phyloP scores from a whole-genome alignment of 2,329 filamentous ascomycete genomes.

The Onygena corvina region DNA sequence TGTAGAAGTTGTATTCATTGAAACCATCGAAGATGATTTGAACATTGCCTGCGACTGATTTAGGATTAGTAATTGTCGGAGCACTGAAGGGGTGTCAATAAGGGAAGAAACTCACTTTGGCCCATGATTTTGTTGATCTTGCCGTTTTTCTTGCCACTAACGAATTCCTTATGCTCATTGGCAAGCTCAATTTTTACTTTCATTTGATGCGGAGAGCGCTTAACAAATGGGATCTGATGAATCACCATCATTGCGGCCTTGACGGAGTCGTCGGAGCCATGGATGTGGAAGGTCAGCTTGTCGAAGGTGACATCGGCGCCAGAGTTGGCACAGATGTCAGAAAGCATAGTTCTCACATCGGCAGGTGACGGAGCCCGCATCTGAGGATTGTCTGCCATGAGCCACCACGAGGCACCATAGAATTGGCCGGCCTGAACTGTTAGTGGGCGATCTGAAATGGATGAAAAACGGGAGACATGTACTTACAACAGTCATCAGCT shows the following conservation, averaged over 20 bases:
- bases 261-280: slow-evolving; percentile 89
- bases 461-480: slow-evolving; percentile 4
- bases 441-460: neutral
- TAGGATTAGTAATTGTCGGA: neutral
- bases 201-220: slow-evolving; percentile 79
- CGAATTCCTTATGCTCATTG: slow-evolving; percentile 98
- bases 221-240: slow-evolving; percentile 78
- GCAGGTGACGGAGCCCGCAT: slow-evolving; percentile 49
- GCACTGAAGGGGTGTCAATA: neutral
- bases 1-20: slow-evolving; percentile 99
- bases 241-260: slow-evolving; percentile 93
- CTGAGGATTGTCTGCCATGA: slow-evolving; percentile 49
- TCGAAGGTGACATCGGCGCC: slow-evolving; percentile 92
- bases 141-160: slow-evolving; percentile 98
- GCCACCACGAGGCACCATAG: slow-evolving; percentile 94
- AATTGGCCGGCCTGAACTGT: slow-evolving; percentile 74
- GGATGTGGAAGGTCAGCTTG: slow-evolving; percentile 84
- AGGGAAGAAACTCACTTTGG: slow-evolving; percentile 53
- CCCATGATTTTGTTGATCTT: slow-evolving; percentile 99
- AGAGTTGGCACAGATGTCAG: slow-evolving; percentile 91
- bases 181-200: slow-evolving; percentile 96
- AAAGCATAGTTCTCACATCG: slow-evolving; percentile 80
- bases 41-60: slow-evolving; percentile 55
- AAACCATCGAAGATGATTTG: slow-evolving; percentile 99
- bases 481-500: slow-evolving; percentile 84